Conservation (phyloP, 345 rosid species). For the Bretschneidera sinensis region DNA sequence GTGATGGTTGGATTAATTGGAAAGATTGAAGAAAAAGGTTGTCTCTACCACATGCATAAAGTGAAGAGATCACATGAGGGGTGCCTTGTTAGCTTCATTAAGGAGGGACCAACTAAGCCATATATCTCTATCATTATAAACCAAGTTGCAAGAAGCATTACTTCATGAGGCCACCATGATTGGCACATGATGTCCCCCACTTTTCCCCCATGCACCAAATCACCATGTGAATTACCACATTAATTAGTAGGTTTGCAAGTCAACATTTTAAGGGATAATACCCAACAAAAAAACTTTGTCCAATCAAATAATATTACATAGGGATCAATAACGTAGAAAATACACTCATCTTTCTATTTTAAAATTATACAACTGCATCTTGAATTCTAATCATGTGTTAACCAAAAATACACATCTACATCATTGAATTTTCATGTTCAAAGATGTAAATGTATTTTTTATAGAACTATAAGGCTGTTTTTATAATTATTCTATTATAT, state of each 20-base stretch:
- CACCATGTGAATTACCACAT: constrained; percentile 8
- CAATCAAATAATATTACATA: too few relatives aligned
- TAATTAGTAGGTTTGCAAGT: constrained; percentile 3
- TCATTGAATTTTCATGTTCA: too few relatives aligned
- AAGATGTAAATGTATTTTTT: too few relatives aligned
- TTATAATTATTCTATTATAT: background rate
- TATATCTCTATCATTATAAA: constrained; percentile 12
- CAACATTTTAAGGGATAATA: background rate
- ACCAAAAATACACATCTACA: too few relatives aligned
- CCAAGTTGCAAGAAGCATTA: constrained; percentile 19
- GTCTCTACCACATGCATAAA: constrained; percentile 45
- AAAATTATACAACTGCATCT: too few relatives aligned
- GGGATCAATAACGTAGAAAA: too few relatives aligned
- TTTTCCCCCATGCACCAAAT: constrained; percentile 11
- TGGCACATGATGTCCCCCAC: constrained; percentile 28
- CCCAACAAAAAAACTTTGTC: too few relatives aligned
- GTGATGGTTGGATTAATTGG: constrained; percentile 21
- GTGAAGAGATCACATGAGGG: constrained; percentile 40
- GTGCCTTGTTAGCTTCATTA: constrained; percentile 20
- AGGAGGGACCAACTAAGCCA: constrained; percentile 25
- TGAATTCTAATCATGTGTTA: too few relatives aligned
- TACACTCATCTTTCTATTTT: too few relatives aligned
- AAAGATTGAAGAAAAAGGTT: constrained; percentile 25
- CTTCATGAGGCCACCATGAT: constrained; percentile 20
- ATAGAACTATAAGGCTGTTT: too few relatives aligned